Conservation (phyloP, 306 rosid genomes). For the Alnus rubra region DNA sequence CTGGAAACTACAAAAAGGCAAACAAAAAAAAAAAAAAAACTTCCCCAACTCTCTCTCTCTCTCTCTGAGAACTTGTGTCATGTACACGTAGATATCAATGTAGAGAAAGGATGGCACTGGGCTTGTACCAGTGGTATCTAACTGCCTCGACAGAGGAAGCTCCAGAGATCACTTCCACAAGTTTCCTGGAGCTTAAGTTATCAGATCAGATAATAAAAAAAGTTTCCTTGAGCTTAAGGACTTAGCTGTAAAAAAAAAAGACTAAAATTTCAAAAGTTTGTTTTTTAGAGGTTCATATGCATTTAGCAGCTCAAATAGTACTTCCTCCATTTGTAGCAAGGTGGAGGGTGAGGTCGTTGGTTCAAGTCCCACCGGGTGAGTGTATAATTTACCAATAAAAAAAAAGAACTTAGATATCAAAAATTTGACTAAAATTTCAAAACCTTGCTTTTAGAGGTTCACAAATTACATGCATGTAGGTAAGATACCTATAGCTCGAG, state of each 20-base stretch:
- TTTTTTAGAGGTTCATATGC: neutral
- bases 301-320: neutral
- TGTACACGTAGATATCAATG: neutral
- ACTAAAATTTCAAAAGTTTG: neutral
- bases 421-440: constrained; percentile 4
- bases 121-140: neutral
- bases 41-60: neutral
- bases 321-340: too few relatives aligned
- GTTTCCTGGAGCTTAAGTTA: constrained; percentile 20
- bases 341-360: too few relatives aligned
- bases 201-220: neutral
- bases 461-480: constrained; percentile 4
- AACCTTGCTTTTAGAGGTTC: neutral
- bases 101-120: neutral
- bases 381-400: too few relatives aligned
- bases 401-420: constrained; percentile 6
- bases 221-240: neutral
- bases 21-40: constrained; percentile 3
- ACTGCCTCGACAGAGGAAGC: neutral
- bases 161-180: constrained; percentile 11
- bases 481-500: constrained; percentile 88
- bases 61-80: neutral
- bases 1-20: constrained; percentile 13
- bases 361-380: too few relatives aligned
- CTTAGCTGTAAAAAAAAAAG: constrained; percentile 13